Evolutionary conservation across 129 eudicot genomes (phyloP).

Genomic region (Flaveria bidentis): DNA sequence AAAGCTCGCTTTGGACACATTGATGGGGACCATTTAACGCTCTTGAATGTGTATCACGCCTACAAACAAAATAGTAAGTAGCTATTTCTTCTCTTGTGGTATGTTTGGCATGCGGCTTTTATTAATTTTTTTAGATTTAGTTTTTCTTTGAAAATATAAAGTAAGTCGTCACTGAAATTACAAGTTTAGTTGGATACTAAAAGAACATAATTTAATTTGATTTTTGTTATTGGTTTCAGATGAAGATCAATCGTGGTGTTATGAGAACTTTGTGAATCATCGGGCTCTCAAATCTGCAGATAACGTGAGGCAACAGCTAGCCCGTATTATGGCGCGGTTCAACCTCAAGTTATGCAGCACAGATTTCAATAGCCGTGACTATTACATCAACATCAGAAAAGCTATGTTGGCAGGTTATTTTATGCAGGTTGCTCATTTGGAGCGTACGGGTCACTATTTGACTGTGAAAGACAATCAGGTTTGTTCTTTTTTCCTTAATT

Average conservation of each 20-base stretch:
- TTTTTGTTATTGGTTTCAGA: slow-evolving; percentile 42
- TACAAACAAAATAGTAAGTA: slow-evolving; percentile 94
- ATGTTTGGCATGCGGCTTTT: not conserved
- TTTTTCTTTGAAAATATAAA: not conserved
- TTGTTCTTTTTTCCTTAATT: slow-evolving; percentile 3
- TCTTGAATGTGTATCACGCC: slow-evolving; percentile 93
- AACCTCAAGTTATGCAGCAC: slow-evolving; percentile 80
- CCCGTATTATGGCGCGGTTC: slow-evolving; percentile 85
- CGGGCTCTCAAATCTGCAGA: slow-evolving; percentile 92
- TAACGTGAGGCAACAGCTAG: slow-evolving; percentile 89
- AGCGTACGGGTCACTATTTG: slow-evolving; percentile 88
- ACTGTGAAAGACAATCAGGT: slow-evolving; percentile 98
- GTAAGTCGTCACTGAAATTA: not conserved
- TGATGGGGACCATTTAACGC: slow-evolving; percentile 94
- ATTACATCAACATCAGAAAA: slow-evolving; percentile 89
- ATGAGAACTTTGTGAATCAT: slow-evolving; percentile 84
- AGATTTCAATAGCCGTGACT: slow-evolving; percentile 94
- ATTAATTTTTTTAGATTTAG: not conserved
- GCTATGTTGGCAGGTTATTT: slow-evolving; percentile 96
- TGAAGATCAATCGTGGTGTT: slow-evolving; percentile 97
- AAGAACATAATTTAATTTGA: not conserved
- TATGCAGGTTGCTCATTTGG: slow-evolving; percentile 99
- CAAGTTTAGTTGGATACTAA: not conserved
- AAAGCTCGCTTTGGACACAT: slow-evolving; percentile 96
- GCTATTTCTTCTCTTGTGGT: not conserved